A percentile compares a stretch with the other conserved stretches of the same genome.
Conservation (phyloP, 495 filamentous ascomycete genomes). For the Daldinia caldariorum region DNA sequence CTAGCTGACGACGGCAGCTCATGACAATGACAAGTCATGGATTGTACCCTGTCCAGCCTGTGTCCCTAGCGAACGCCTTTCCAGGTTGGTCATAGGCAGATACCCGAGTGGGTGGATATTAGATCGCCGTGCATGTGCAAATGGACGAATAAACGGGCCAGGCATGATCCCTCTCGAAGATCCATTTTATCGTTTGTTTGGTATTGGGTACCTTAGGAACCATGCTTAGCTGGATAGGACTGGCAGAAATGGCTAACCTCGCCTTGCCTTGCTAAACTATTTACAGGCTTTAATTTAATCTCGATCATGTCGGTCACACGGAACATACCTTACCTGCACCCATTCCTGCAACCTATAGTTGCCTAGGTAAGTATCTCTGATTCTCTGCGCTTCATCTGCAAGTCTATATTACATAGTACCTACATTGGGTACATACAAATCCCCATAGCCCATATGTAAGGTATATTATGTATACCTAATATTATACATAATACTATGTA, state of each 20-base stretch:
- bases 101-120: constrained; percentile 40
- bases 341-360: not conserved
- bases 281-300: constrained; percentile 31
- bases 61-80: not conserved
- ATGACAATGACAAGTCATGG: not conserved
- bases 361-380: no score
- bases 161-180: constrained; percentile 27
- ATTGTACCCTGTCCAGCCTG: not conserved
- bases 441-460: not conserved
- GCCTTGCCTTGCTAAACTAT: constrained; percentile 7
- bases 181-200: constrained; percentile 20
- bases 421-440: not conserved
- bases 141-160: constrained; percentile 32
- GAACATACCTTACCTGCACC: constrained; percentile 1
- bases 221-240: not conserved
- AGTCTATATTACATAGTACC: not conserved
- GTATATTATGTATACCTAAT: no score
- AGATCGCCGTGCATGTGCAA: constrained; percentile 41
- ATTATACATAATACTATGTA: no score
- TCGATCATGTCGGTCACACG: constrained; percentile 38
- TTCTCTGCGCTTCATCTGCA: not conserved
- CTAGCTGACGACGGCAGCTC: constrained; percentile 8
- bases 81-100: constrained; percentile 16
- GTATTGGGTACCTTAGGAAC: constrained; percentile 6
- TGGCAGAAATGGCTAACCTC: not conserved